phyloP scores from a whole-genome alignment of 2,329 filamentous ascomycete species.

The Paraconiothyrium brasiliense region DNA sequence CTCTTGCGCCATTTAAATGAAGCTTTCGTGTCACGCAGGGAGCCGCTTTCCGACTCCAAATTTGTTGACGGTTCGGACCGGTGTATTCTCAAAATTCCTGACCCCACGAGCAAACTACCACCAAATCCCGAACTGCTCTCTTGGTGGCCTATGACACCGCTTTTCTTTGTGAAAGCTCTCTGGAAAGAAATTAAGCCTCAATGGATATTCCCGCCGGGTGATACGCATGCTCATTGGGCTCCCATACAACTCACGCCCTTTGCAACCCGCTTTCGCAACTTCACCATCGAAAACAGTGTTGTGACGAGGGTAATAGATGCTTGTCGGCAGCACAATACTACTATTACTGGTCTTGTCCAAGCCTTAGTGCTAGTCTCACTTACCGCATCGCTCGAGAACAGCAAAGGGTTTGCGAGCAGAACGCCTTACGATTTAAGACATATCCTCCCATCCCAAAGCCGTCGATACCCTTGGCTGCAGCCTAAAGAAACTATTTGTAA shows the following conservation, averaged over 20 bases:
- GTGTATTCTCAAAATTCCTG: conserved; percentile 22
- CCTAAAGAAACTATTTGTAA: conserved; percentile 17
- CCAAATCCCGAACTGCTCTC: conserved; percentile 23
- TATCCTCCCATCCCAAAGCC: conserved; percentile 14
- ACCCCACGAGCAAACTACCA: conserved; percentile 20
- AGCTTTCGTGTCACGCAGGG: conserved; percentile 1
- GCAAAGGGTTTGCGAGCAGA: conserved; percentile 16
- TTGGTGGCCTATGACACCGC: conserved; percentile 20
- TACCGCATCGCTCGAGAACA: conserved; percentile 10
- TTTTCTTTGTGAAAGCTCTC: conserved; percentile 14
- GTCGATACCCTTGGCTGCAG: conserved; percentile 4
- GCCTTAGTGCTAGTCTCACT: conserved; percentile 20
- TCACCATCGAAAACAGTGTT: conserved; percentile 9
- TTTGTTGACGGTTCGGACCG: conserved; percentile 15
- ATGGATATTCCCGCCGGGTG: conserved; percentile 18
- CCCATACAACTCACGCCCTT: conserved; percentile 11
- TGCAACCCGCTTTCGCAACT: conserved; percentile 21
- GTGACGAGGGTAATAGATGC: conserved; percentile 14
- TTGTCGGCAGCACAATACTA: conserved; percentile 20
- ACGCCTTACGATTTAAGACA: conserved; percentile 21
- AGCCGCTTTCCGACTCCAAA: conserved; percentile 1
- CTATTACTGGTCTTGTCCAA: conserved; percentile 20
- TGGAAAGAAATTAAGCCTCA: conserved; percentile 24
- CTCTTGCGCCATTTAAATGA: conserved; percentile 23
- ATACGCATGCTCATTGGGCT: neutral